phyloP scores from a whole-genome alignment of 345 rosid species.

The Hibiscus tridactylites region DNA sequence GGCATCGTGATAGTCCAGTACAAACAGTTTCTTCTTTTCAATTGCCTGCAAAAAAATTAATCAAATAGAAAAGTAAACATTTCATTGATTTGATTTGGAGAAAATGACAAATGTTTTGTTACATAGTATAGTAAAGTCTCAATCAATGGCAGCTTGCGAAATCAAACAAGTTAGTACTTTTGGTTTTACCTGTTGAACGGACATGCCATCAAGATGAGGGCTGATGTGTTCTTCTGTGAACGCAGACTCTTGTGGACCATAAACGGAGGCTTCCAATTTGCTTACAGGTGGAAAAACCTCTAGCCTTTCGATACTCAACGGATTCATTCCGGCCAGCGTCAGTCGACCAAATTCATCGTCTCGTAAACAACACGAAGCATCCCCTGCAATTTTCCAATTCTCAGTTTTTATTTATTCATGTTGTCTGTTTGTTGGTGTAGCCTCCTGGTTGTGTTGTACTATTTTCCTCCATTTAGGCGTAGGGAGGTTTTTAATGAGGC shows the following conservation, averaged over 20 bases:
- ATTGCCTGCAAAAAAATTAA: not conserved
- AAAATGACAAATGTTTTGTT: no score
- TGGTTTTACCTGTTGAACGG: conserved; percentile 39
- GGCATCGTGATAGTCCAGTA: not conserved
- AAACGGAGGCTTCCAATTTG: conserved; percentile 51
- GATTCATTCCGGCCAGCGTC: conserved; percentile 12
- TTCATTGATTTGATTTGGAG: no score
- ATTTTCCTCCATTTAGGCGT: no score
- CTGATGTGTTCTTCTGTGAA: conserved; percentile 51
- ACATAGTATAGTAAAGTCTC: no score
- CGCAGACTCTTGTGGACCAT: conserved; percentile 46
- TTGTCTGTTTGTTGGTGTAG: no score
- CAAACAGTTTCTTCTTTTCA: not conserved
- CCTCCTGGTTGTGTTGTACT: no score
- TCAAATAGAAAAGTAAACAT: no score
- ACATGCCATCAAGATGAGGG: conserved; percentile 48
- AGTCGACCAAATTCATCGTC: conserved; percentile 17
- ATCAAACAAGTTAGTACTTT: no score
- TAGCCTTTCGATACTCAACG: conserved; percentile 14
- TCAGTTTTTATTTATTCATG: no score
- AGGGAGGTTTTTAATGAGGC: no score
- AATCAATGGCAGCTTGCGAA: no score
- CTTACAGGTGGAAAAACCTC: conserved; percentile 52
- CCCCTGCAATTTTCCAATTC: not conserved
- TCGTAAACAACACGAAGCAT: conserved; percentile 9